Evolutionary conservation across 23 red algal species (phyloP), one percentile per base, ranked within the genome.

Genomic region (Gracilaria vermiculophylla): DNA sequence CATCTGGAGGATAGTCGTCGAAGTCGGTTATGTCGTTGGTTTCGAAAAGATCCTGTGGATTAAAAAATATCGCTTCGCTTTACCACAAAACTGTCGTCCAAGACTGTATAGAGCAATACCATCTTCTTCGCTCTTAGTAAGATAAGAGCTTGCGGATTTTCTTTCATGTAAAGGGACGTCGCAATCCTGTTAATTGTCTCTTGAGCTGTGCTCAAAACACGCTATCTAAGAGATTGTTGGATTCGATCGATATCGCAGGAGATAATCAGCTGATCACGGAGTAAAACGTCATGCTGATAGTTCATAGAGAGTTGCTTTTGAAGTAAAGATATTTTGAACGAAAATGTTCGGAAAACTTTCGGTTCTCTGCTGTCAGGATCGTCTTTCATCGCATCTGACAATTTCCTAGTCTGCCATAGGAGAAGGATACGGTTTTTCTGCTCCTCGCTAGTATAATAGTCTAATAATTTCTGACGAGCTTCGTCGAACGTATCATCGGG

Each of bases 321-420:
- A 32, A 86, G 39, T 8, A 17, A 15, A 9, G 28, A 16, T 9
- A 86, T 40, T 40, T 36, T 17, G 14, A 7, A 7, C 3, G 23
- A 72, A 48, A 86, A 56, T 33, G 34, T 34, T n/a, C 82, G 35
- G 44, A 86, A 86, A 20, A 86, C 61, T 48, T 69, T 65, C 45
- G 43, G 14, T 56, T 69, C 39, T 12, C 39, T 51, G 15, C 69
- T 47, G 3, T 73, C 35, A 5, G 67, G 67, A 20, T 73, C 35
- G 5, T 85, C 64, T 85, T 40, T 51, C 56, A 51, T 67, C n/a
- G 37, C 80, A 12, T 85, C 56, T 41, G 80, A 71, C 2, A 85
- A 2, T 32, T 17, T 33, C 55, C 32, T 29, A 11, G 56, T 50
- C 50, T 73, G 65, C 79, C 61, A 66, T 5, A 37, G 61, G 3